Evolutionary conservation across 768 basidiomycete genomes (phyloP).

Genomic region (Agrocybe praecox): DNA sequence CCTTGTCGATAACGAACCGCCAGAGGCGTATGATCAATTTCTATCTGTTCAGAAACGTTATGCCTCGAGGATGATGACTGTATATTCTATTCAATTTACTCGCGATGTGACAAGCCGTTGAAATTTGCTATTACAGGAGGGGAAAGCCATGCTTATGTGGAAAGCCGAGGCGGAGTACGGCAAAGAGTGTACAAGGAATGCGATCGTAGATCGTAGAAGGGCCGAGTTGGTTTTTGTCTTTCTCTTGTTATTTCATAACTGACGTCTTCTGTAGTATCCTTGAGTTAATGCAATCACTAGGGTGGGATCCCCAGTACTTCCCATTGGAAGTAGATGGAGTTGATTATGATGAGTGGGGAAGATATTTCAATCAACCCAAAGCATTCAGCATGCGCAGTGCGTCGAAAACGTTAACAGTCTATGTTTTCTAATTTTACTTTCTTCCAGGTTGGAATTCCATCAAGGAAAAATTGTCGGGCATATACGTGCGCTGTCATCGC

Average conservation of each 20-base stretch:
- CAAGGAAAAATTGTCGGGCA: neutral
- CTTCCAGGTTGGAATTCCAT: neutral
- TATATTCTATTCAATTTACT: neutral
- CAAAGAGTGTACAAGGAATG: neutral
- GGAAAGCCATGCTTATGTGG: neutral
- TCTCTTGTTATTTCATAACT: neutral
- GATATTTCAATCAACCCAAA: slow-evolving; percentile 7
- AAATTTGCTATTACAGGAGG: neutral
- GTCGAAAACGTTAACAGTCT: neutral
- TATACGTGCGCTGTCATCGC: neutral
- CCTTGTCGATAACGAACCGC: neutral
- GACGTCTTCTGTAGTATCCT: neutral
- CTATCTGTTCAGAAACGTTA: neutral
- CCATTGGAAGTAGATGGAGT: neutral
- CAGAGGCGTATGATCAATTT: neutral
- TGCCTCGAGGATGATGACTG: slow-evolving; percentile 7
- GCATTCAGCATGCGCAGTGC: slow-evolving; percentile 4
- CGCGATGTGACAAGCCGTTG: neutral
- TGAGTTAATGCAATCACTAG: neutral
- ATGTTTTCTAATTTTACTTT: neutral
- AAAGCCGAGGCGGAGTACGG: neutral
- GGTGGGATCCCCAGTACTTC: slow-evolving; percentile 5
- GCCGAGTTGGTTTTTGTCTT: neutral
- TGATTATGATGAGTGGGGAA: neutral
- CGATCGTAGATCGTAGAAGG: too few species aligned